phyloP scores from a whole-genome alignment of 208 protist genomes.

The Herpetomonas tarakana region DNA sequence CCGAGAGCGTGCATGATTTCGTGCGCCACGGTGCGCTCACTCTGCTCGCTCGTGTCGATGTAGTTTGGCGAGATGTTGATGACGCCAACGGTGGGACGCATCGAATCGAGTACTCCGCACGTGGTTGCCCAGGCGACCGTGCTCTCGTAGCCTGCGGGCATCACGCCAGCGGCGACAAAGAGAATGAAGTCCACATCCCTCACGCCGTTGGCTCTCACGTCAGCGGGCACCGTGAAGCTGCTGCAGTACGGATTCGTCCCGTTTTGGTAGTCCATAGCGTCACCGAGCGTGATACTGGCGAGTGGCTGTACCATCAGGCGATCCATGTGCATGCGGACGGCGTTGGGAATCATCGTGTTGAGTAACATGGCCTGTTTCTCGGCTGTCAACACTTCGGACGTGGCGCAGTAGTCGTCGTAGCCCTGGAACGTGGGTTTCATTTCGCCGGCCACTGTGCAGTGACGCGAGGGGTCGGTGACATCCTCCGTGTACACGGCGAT shows the following conservation, averaged over 20 bases:
- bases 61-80: conserved; percentile 29
- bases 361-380: conserved; percentile 16
- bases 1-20: conserved; percentile 71
- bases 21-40: conserved; percentile 30
- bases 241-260: conserved; percentile 4
- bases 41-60: conserved; percentile 4
- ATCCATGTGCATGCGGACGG: conserved; percentile 29
- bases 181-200: conserved; percentile 32
- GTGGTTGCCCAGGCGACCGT: conserved; percentile 24
- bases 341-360: conserved; percentile 19
- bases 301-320: conserved; percentile 23
- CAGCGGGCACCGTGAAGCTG: conserved; percentile 26
- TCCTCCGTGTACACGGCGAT: conserved; percentile 20
- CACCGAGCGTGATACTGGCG: background rate
- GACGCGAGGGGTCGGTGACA: conserved; percentile 13
- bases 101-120: conserved; percentile 11
- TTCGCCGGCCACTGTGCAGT: conserved; percentile 21
- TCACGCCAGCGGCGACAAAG: conserved; percentile 26
- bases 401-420: conserved; percentile 5
- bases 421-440: conserved; percentile 13
- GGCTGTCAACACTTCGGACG: conserved; percentile 13
- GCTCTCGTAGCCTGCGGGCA: background rate
- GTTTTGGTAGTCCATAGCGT: conserved; percentile 1
- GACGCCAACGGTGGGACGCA: conserved; percentile 19
- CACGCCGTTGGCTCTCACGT: conserved; percentile 18